Evolutionary conservation across 495 filamentous ascomycete genomes (phyloP), one percentile per base, ranked within the genome.

Genomic region (Terfezia boudieri): DNA sequence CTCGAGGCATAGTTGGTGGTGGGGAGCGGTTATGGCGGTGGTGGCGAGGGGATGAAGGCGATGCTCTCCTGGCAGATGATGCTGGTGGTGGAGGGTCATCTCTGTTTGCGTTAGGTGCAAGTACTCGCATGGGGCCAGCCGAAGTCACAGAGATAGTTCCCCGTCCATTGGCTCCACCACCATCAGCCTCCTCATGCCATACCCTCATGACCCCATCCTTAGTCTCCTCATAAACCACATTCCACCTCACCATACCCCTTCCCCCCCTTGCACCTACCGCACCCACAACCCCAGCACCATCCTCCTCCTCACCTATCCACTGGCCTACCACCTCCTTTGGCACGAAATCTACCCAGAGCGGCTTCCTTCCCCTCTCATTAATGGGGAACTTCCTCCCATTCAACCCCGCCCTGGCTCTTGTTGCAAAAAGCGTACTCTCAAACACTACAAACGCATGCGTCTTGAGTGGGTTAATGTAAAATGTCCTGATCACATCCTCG

Each of bases 281-380:
- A 65, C 10, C 2, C 10, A 2, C 41, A 46, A 4, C 14, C 74
- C 71, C 11, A 70, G 63, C 64, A 80, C 68, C 65, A 94, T 86
- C 9, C 65, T 72, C 9, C 74, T 70, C 52, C 41, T 46, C 41
- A 20, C 41, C 17, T 2, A 92, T 76, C 88, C 88, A 98, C 48
- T 81, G 75, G 22, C 69, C 61, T 11, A 92, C 69, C 55, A 76
- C 75, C 23, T 85, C 76, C 54, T 83, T 76, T 0, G 90, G 90
- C 7, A 95, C 74, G 64, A 93, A 98, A 59, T 98, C 90, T 4
- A 82, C 84, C 76, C 82, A 94, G 5, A 98, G 75, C 2, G 75
- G 75, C 65, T 90, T 89, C 41, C 90, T 77, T 49, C 81, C 82
- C 51, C 80, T 76, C 66, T 96, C 90, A 41, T 84, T 76, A 20